phyloP scores from a whole-genome alignment of 768 basidiomycete genomes.

The Russula dissimulans region DNA sequence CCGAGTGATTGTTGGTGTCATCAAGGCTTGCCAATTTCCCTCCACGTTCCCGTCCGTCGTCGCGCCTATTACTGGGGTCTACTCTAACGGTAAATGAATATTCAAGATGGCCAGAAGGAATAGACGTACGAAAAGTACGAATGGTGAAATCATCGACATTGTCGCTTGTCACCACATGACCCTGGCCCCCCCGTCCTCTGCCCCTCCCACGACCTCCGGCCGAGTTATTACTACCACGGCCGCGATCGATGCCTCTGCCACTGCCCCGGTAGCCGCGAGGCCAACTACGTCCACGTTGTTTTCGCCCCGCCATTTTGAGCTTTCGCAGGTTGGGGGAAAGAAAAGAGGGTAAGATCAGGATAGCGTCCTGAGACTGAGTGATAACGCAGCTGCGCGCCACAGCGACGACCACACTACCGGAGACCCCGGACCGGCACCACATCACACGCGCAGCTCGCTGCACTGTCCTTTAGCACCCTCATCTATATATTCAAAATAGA shows the following conservation, averaged over 20 bases:
- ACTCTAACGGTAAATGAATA: background rate
- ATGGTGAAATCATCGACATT: background rate
- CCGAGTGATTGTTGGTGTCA: background rate
- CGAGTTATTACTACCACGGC: slow-evolving; percentile 19
- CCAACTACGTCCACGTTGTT: slow-evolving; percentile 20
- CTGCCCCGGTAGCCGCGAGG: slow-evolving; percentile 22
- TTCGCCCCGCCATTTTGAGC: slow-evolving; percentile 1
- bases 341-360: too few relatives aligned
- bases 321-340: too few relatives aligned
- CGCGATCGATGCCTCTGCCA: slow-evolving; percentile 24
- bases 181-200: slow-evolving; percentile 13
- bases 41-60: background rate
- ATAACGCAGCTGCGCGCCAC: too few relatives aligned
- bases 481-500: too few relatives aligned
- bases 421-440: too few relatives aligned
- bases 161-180: background rate
- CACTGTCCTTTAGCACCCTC: too few relatives aligned
- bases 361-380: too few relatives aligned
- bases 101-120: background rate
- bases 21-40: background rate
- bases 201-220: slow-evolving; percentile 19
- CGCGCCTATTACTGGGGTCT: background rate
- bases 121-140: background rate
- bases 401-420: too few relatives aligned
- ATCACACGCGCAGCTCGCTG: too few relatives aligned